A percentile compares a stretch with the other conserved stretches of the same genome.
These are phyloP conservation scores for Penicillium psychrosexuale DNA, from an alignment of 2,329 filamentous ascomycete genomes.

Conservation along the genomic window DNA sequence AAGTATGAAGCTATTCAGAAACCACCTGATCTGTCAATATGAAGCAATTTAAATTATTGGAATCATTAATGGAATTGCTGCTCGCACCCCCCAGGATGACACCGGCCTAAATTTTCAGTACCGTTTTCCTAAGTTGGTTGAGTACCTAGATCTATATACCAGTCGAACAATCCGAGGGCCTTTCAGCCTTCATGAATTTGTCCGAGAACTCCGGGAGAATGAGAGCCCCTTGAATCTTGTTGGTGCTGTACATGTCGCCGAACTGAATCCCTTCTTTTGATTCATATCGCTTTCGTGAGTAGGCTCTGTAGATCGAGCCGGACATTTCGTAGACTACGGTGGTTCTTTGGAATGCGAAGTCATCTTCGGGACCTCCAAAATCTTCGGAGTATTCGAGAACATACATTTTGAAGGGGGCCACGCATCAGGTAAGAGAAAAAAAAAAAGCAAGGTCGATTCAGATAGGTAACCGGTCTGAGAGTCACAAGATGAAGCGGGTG, in stretches of 20 bases:
- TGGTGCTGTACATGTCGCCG: conserved; percentile 2
- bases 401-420: background rate
- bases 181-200: conserved; percentile 1
- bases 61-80: too few relatives aligned
- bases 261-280: background rate
- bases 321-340: conserved; percentile 1
- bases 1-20: too few relatives aligned
- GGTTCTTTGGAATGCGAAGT: background rate
- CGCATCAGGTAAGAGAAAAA: background rate
- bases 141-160: background rate
- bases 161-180: background rate
- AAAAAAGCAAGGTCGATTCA: background rate
- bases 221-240: background rate
- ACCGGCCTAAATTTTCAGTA: too few relatives aligned
- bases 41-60: too few relatives aligned
- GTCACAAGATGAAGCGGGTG: background rate
- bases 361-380: background rate
- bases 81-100: too few relatives aligned
- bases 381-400: conserved; percentile 6
- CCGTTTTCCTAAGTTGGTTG: too few relatives aligned
- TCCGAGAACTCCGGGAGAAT: conserved; percentile 4
- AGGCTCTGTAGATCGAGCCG: conserved; percentile 2
- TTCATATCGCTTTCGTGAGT: background rate
- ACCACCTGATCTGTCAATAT: too few relatives aligned
- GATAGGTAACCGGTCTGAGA: background rate